Base-by-base conservation (phyloP, 106 monocot genomes). In the Hemerocallis citrina region DNA sequence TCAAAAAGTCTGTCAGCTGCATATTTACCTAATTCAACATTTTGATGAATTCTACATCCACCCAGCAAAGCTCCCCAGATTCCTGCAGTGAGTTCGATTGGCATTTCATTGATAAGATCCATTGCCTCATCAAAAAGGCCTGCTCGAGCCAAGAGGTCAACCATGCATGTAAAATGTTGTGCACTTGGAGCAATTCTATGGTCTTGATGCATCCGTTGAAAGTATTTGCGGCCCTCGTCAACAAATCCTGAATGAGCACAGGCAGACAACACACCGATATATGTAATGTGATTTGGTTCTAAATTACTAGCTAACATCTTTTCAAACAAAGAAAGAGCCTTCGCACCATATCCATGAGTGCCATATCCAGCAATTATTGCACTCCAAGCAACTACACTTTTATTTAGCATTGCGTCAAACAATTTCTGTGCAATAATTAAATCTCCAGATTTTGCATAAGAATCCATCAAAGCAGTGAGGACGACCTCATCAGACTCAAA, bases 401-500 rank as follows among this genome's bases (percentile, higher is more conserved):
- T 49, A 6, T 31, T 62, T 11, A 29, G 29, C 55, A 72, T 55
- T 3, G 23, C 16, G 24, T 72, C 55, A 33, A 72, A 72, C 23
- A 63, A 1, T 13, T 44, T 45, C 1, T 45, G 42, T 3, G 72
- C 72, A 24, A 30, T 52, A 40, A 17, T 16, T 14, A 72, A 43
- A 17, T 72, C 72, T 19, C 72, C 63, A 23, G 64, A 72, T 55
- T 72, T 72, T 1, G 56, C 55, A n/a, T 72, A 72, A 28, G 38
- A 19, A 56, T 72, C 72, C 55, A 64, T 63, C 22, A 72, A n/a
- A 19, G 63, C 63, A 3, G 72, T 64, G 35, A 44, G 10, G 10
- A 45, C 72, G 27, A 64, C 43, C 63, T 72, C 72, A 28, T 64
- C 63, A 0, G 55, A 54, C 3, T 42, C 55, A 4, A 72, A 8